A percentile compares a stretch with the other conserved stretches of the same genome.
phyloP scores from a whole-genome alignment of 2,329 filamentous ascomycete genomes.

The Phialophora tarda region DNA sequence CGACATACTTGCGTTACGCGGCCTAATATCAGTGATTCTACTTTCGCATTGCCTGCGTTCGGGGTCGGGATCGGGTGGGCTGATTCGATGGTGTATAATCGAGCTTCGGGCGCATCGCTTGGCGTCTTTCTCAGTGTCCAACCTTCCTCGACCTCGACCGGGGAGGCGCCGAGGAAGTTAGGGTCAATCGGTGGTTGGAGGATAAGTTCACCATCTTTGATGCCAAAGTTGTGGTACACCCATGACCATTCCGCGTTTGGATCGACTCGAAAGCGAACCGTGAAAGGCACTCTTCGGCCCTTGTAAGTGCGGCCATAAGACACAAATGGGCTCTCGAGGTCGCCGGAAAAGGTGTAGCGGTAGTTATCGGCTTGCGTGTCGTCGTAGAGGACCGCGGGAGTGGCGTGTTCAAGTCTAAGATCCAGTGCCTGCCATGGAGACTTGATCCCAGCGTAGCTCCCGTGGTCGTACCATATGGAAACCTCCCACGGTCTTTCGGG shows the following conservation, averaged over 20 bases:
- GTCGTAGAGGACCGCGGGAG: constrained; percentile 40
- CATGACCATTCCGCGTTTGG: constrained; percentile 50
- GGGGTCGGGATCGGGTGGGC: constrained; percentile 47
- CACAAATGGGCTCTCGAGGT: constrained; percentile 36
- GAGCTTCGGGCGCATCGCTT: constrained; percentile 51
- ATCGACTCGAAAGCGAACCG: constrained; percentile 51
- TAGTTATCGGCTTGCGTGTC: constrained; percentile 40
- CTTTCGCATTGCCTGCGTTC: constrained; percentile 63
- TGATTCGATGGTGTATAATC: constrained; percentile 47
- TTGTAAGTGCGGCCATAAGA: constrained; percentile 35
- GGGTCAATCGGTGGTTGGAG: constrained; percentile 42
- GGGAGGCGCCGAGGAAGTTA: constrained; percentile 40
- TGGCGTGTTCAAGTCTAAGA: constrained; percentile 53
- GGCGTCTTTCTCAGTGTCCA: constrained; percentile 44
- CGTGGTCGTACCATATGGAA: constrained; percentile 74
- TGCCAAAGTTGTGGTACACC: constrained; percentile 50
- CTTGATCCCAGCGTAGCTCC: constrained; percentile 49
- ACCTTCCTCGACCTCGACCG: constrained; percentile 45
- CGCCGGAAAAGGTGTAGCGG: constrained; percentile 44
- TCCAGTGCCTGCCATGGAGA: constrained; percentile 61
- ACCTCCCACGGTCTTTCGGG: constrained; percentile 70
- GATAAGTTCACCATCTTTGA: constrained; percentile 51
- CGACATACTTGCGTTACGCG: constrained; percentile 63
- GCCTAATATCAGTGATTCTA: constrained; percentile 52
- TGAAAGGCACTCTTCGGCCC: constrained; percentile 46